Conservation (phyloP, 768 basidiomycete genomes). For the Tulasnella sp. region DNA sequence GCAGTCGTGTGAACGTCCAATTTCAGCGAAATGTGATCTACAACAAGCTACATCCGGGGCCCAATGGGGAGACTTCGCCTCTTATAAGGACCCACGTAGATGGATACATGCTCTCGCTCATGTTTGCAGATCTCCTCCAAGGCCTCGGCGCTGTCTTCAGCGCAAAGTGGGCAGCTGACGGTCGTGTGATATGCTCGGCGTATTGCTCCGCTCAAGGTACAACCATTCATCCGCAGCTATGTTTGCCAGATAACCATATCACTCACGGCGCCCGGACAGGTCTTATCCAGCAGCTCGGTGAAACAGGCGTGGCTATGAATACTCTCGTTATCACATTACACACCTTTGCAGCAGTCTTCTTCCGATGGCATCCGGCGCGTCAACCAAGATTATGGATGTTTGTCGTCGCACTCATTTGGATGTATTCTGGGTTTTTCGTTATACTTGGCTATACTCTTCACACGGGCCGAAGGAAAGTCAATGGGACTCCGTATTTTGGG, state of each 20-base stretch:
- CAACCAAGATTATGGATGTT: conserved; percentile 6
- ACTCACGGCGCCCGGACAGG: background rate
- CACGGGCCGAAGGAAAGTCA: background rate
- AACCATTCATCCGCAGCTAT: background rate
- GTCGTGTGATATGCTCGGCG: conserved; percentile 1
- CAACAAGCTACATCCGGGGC: conserved; percentile 3
- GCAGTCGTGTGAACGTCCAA: background rate
- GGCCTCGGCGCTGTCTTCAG: conserved; percentile 8
- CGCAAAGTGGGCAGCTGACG: conserved; percentile 12
- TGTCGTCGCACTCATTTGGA: conserved; percentile 12
- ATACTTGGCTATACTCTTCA: conserved; percentile 5
- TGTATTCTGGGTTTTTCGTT: conserved; percentile 10
- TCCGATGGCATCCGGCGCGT: conserved; percentile 8
- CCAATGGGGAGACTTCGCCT: background rate
- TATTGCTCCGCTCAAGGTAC: conserved; percentile 13
- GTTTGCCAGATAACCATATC: background rate
- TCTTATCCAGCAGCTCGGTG: conserved; percentile 11
- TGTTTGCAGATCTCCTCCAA: conserved; percentile 15
- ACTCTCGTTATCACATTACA: conserved; percentile 12
- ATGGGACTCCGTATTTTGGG: conserved; percentile 8
- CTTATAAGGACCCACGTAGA: conserved; percentile 15
- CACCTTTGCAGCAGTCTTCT: conserved; percentile 14
- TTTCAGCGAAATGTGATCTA: conserved; percentile 11
- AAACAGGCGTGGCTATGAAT: conserved; percentile 13
- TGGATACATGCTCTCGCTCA: conserved; percentile 13